Percentiles rank a stretch among this genome's conserved stretches.
Evolutionary conservation across 805 yeast genomes (phyloP).

Genomic region (Suhomyces canberraensis): DNA sequence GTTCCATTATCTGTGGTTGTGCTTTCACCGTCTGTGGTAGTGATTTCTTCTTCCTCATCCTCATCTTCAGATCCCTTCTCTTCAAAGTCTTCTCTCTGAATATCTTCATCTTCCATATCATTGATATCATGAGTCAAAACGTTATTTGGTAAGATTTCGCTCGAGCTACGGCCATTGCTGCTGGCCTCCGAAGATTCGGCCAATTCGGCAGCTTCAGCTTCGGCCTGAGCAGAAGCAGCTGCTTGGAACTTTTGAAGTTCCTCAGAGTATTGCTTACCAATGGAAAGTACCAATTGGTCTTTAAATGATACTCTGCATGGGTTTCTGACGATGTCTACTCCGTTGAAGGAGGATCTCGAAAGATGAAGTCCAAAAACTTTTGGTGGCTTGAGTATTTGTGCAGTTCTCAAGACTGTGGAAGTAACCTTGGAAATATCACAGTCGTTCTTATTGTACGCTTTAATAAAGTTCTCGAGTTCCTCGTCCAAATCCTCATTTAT

Average conservation of each 20-base stretch:
- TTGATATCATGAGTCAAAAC: slow-evolving; percentile 24
- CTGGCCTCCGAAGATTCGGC: slow-evolving; percentile 15
- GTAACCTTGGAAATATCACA: slow-evolving; percentile 46
- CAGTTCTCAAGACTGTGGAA: slow-evolving; percentile 66
- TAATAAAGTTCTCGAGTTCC: slow-evolving; percentile 46
- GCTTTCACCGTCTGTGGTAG: slow-evolving; percentile 8
- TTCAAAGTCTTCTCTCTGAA: slow-evolving; percentile 38
- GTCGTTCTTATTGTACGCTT: slow-evolving; percentile 42
- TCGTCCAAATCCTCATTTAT: slow-evolving; percentile 68
- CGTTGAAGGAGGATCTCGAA: slow-evolving; percentile 76
- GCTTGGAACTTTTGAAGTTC: slow-evolving; percentile 35
- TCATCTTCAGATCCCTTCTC: slow-evolving; percentile 32
- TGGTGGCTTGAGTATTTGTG: slow-evolving; percentile 64
- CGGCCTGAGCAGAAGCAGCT: slow-evolving; percentile 15
- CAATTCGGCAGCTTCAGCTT: slow-evolving; percentile 11
- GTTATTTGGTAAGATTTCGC: slow-evolving; percentile 5
- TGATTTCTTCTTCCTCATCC: slow-evolving; percentile 19
- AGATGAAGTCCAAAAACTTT: slow-evolving; percentile 73
- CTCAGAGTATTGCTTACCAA: slow-evolving; percentile 42
- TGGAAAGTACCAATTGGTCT: slow-evolving; percentile 48
- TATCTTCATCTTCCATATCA: slow-evolving; percentile 29
- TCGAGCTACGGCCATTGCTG: slow-evolving; percentile 1
- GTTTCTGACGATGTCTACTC: slow-evolving; percentile 66
- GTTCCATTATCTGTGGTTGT: slow-evolving; percentile 7
- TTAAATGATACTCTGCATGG: slow-evolving; percentile 67